Percentiles rank a stretch among this genome's conserved stretches.
Evolutionary conservation across 768 basidiomycete genomes (phyloP).

Genomic region (Hygrocybe coccinea): DNA sequence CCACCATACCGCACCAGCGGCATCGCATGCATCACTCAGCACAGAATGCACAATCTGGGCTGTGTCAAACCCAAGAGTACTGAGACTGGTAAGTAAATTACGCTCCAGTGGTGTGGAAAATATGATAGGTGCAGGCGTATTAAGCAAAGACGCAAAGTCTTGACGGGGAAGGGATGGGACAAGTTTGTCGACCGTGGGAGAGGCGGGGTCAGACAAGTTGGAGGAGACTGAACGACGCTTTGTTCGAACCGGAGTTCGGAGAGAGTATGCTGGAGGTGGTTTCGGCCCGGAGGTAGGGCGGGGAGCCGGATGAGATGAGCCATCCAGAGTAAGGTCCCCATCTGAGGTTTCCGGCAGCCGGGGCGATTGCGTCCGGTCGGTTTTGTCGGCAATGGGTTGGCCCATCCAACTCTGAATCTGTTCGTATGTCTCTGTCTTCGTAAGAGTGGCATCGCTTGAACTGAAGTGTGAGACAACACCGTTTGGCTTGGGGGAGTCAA

Average conservation of each 20-base stretch:
- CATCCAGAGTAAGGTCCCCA: background rate
- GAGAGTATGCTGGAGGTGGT: slow-evolving; percentile 56
- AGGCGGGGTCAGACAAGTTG: slow-evolving; percentile 61
- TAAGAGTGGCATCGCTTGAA: slow-evolving; percentile 57
- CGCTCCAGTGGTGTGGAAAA: slow-evolving; percentile 84
- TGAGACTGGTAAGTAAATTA: slow-evolving; percentile 69
- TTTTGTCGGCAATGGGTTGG: background rate
- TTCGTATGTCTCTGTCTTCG: slow-evolving; percentile 14
- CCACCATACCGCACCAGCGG: slow-evolving; percentile 93
- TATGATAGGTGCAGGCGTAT: slow-evolving; percentile 67
- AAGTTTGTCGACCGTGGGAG: slow-evolving; percentile 46
- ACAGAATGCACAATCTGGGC: slow-evolving; percentile 96
- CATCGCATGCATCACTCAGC: slow-evolving; percentile 86
- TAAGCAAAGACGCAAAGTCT: slow-evolving; percentile 59
- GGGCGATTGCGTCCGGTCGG: slow-evolving; percentile 47
- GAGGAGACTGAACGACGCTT: slow-evolving; percentile 95
- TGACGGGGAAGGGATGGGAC: slow-evolving; percentile 36
- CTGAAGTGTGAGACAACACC: slow-evolving; percentile 40
- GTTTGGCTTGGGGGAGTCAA: slow-evolving; percentile 42
- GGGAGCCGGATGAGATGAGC: slow-evolving; percentile 7
- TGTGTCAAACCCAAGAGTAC: slow-evolving; percentile 80
- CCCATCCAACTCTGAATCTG: background rate
- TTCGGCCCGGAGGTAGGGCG: slow-evolving; percentile 24
- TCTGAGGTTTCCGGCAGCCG: slow-evolving; percentile 26
- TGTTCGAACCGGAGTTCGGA: slow-evolving; percentile 89